A percentile compares a stretch with the other conserved stretches of the same genome.
Evolutionary conservation across 2,329 filamentous ascomycete genomes (phyloP).

Genomic region (Bimuria novae-zelandiae): DNA sequence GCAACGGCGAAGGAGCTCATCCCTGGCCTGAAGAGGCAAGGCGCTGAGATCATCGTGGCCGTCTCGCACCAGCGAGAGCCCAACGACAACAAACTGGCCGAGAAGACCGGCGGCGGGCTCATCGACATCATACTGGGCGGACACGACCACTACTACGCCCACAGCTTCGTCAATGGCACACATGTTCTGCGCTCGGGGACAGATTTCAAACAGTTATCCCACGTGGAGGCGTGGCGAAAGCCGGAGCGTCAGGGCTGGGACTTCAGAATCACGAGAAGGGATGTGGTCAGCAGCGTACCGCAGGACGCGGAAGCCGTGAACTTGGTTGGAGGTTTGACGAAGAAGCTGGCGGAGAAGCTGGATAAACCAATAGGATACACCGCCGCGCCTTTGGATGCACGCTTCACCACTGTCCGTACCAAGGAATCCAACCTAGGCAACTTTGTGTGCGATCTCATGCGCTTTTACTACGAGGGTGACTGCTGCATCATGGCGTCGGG

Average conservation of each 20-base stretch:
- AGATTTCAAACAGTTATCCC: constrained; percentile 91
- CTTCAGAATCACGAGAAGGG: constrained; percentile 75
- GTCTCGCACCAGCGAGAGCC: constrained; percentile 86
- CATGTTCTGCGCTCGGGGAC: constrained; percentile 87
- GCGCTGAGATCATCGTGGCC: constrained; percentile 81
- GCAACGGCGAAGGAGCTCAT: constrained; percentile 76
- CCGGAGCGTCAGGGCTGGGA: constrained; percentile 66
- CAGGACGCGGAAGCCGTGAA: constrained; percentile 65
- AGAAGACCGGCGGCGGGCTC: constrained; percentile 68
- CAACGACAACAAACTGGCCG: constrained; percentile 84
- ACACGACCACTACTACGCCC: constrained; percentile 87
- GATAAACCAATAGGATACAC: constrained; percentile 83
- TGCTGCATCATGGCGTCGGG: constrained; percentile 84
- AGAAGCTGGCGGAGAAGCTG: constrained; percentile 73
- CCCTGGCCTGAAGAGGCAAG: constrained; percentile 72
- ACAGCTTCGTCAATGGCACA: constrained; percentile 75
- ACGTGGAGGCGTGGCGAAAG: constrained; percentile 75
- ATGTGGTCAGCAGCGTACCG: constrained; percentile 71
- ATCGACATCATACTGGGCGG: constrained; percentile 88
- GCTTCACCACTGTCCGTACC: constrained; percentile 80
- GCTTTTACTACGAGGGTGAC: constrained; percentile 78
- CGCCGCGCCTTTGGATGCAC: constrained; percentile 77
- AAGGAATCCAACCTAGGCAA: constrained; percentile 85
- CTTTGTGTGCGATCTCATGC: constrained; percentile 91
- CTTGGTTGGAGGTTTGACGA: constrained; percentile 71